Percentiles rank a stretch among this genome's conserved stretches.
phyloP scores from a whole-genome alignment of 495 filamentous ascomycete species.

The Neurospora sp. region DNA sequence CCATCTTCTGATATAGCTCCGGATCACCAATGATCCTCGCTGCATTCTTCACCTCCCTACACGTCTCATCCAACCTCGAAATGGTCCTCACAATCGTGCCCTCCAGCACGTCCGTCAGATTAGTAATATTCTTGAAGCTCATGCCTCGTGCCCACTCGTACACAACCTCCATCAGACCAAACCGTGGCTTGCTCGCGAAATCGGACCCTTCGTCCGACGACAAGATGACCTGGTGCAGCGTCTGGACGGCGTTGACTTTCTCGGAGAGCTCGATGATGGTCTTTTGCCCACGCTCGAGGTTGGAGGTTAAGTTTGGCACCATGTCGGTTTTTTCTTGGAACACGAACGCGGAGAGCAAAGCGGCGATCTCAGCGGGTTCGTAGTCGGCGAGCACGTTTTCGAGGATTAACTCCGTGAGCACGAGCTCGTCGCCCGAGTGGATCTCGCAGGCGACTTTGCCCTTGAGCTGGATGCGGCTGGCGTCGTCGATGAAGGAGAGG shows the following conservation, averaged over 20 bases:
- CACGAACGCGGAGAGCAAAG: conserved; percentile 89
- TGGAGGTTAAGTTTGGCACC: conserved; percentile 71
- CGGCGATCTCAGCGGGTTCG: conserved; percentile 93
- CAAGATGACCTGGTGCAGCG: conserved; percentile 80
- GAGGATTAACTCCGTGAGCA: conserved; percentile 88
- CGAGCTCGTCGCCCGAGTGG: conserved; percentile 95
- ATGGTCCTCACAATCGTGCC: conserved; percentile 94
- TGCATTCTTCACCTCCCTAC: conserved; percentile 93
- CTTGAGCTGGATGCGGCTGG: conserved; percentile 80
- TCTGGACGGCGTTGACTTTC: conserved; percentile 81
- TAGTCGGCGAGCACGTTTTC: conserved; percentile 94
- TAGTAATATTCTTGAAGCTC: conserved; percentile 96
- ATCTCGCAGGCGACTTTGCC: conserved; percentile 98
- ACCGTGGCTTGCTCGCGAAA: conserved; percentile 76
- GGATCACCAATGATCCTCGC: conserved; percentile 96
- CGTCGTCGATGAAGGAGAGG: conserved; percentile 78
- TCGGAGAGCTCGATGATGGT: conserved; percentile 82
- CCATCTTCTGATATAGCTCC: conserved; percentile 88
- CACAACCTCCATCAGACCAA: conserved; percentile 92
- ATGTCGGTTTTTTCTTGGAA: conserved; percentile 94
- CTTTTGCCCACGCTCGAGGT: conserved; percentile 72
- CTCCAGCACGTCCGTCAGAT: conserved; percentile 92
- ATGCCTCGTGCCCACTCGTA: conserved; percentile 98
- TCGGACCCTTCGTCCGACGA: conserved; percentile 83
- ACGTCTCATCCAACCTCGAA: conserved; percentile 87